phyloP scores from a whole-genome alignment of 306 rosid species.

The Biancaea sappan region DNA sequence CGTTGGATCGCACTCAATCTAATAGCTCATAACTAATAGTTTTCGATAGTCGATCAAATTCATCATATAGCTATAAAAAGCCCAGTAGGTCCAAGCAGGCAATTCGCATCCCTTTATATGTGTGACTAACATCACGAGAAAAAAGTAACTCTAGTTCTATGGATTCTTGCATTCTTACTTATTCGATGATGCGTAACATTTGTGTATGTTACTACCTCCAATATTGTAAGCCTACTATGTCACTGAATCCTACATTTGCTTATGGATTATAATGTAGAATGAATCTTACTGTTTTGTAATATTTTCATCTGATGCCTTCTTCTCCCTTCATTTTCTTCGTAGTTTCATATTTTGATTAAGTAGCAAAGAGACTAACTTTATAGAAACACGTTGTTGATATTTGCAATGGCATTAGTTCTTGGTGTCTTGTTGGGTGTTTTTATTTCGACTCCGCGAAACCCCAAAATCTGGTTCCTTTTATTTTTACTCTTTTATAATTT shows the following conservation, averaged over 20 bases:
- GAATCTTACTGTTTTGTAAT: background rate
- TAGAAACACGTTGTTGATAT: conserved; percentile 47
- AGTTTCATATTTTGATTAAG: conserved; percentile 39
- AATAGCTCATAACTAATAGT: too few relatives aligned
- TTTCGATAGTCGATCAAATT: too few relatives aligned
- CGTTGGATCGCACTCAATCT: too few relatives aligned
- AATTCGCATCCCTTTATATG: too few relatives aligned
- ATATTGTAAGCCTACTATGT: background rate
- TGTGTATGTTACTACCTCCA: background rate
- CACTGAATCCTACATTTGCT: background rate
- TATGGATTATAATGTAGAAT: background rate
- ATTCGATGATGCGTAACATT: too few relatives aligned
- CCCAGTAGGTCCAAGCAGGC: too few relatives aligned
- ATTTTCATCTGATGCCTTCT: background rate
- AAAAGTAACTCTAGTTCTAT: too few relatives aligned
- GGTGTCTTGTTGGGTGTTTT: conserved; percentile 53
- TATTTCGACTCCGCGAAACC: conserved; percentile 44
- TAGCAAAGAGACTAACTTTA: conserved; percentile 26
- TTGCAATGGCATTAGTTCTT: conserved; percentile 52
- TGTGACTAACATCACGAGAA: too few relatives aligned
- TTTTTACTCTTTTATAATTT: background rate
- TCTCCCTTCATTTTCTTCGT: conserved; percentile 15
- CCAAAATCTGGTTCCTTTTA: conserved; percentile 50
- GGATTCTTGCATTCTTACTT: too few relatives aligned
- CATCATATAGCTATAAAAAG: too few relatives aligned